phyloP scores from a whole-genome alignment of 441 rosid genomes.

The Aleurites moluccanus region DNA sequence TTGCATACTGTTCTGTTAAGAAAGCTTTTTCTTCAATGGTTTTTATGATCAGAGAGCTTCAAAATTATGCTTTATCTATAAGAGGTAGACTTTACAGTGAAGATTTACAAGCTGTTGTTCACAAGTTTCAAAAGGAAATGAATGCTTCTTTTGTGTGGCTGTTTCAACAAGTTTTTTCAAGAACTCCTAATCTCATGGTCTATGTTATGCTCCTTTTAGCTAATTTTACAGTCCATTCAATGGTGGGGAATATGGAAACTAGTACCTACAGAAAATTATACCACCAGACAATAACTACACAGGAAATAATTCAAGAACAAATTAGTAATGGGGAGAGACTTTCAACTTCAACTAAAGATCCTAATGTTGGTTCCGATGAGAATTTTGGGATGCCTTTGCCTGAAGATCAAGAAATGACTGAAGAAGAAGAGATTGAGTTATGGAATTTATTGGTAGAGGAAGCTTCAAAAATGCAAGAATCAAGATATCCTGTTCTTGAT shows the following conservation, averaged over 20 bases:
- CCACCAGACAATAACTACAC: slow-evolving; percentile 1
- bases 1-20: slow-evolving; percentile 49
- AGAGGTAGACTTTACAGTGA: slow-evolving; percentile 38
- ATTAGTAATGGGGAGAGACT: slow-evolving; percentile 6
- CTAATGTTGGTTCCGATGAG: neutral
- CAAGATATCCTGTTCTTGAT: slow-evolving; percentile 33
- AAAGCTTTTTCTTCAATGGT: slow-evolving; percentile 72
- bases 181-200: slow-evolving; percentile 72
- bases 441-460: slow-evolving; percentile 56
- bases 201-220: slow-evolving; percentile 77
- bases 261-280: slow-evolving; percentile 10
- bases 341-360: slow-evolving; percentile 2
- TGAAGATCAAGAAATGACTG: slow-evolving; percentile 22
- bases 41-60: slow-evolving; percentile 69
- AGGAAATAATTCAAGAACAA: slow-evolving; percentile 18
- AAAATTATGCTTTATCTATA: slow-evolving; percentile 46
- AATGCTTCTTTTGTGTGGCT: slow-evolving; percentile 66
- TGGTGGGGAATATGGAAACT: slow-evolving; percentile 34
- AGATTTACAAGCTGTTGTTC: slow-evolving; percentile 40
- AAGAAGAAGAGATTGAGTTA: slow-evolving; percentile 42
- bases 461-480: slow-evolving; percentile 42
- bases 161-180: slow-evolving; percentile 66
- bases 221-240: slow-evolving; percentile 61
- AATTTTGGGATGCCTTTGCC: neutral
- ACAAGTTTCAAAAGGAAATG: slow-evolving; percentile 54